Conservation (phyloP, 2,329 filamentous ascomycete species). For the Dryadomyces quercivorus region DNA sequence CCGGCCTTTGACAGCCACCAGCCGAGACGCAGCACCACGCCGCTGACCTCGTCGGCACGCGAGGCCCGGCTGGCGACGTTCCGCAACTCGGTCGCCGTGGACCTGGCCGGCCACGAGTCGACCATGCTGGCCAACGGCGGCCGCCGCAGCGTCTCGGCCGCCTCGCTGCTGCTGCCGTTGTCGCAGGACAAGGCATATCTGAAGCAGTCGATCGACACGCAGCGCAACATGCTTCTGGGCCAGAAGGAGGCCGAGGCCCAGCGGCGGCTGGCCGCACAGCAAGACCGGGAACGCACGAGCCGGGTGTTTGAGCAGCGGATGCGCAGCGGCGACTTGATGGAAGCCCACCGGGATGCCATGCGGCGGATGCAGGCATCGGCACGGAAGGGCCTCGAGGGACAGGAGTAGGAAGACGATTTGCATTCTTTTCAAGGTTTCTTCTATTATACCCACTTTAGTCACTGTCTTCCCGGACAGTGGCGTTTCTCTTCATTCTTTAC, state of each 20-base stretch:
- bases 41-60: conserved; percentile 31
- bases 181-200: conserved; percentile 19
- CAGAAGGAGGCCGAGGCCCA: conserved; percentile 52
- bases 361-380: conserved; percentile 55
- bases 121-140: background rate
- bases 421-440: background rate
- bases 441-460: background rate
- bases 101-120: conserved; percentile 27
- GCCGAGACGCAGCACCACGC: conserved; percentile 31
- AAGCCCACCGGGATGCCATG: conserved; percentile 68
- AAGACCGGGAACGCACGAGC: conserved; percentile 45
- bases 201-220: conserved; percentile 38
- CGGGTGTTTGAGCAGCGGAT: conserved; percentile 61
- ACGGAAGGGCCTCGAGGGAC: background rate
- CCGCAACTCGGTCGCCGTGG: conserved; percentile 51
- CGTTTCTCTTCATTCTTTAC: background rate
- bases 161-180: conserved; percentile 12
- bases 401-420: background rate
- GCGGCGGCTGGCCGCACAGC: conserved; percentile 43
- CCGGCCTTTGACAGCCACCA: conserved; percentile 41
- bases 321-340: conserved; percentile 61
- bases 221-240: conserved; percentile 42
- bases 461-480: background rate
- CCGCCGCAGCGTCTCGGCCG: background rate
- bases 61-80: conserved; percentile 54